Evolutionary conservation across 495 filamentous ascomycete genomes (phyloP), one percentile per base, ranked within the genome.

Genomic region (Xylaria venustula): DNA sequence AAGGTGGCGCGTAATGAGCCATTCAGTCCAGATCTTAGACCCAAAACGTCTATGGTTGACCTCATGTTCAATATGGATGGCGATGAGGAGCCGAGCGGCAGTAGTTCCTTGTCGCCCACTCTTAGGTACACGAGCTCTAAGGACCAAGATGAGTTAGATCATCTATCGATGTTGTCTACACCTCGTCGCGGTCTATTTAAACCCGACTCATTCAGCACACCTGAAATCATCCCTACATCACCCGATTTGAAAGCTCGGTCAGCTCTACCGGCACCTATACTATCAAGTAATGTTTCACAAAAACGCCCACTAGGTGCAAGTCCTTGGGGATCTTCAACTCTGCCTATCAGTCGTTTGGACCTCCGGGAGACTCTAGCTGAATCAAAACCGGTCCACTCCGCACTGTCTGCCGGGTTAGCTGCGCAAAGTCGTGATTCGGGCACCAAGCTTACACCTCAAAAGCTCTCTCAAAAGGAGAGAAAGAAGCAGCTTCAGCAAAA

Each of bases 11-110:
- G 70, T 19, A 80, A 79, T 49, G 74, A 77, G 50, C 73, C 76
- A 2, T 77, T 80, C 57, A 83, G 84, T 54, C 88, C 89, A 2
- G 71, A 80, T 34, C 77, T 93, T n/a, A 83, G 81, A 56, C 77
- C 86, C 0, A 90, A 83, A 61, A 80, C 79, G 20, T 91, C 88
- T 0, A 73, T 78, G 1, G 75, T 77, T n/a, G 92, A 97, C 62
- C 78, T 97, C 37, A 94, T 97, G 78, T 97, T 96, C 67, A 87
- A 92, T 60, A 96, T 96, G 91, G 93, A 96, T 58, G 91, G 93
- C n/a, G 92, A 91, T 41, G 78, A 70, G 5, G 60, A 60, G 3
- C 58, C 50, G 34, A 45, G 49, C 42, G 51, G 30, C 41, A 14
- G 32, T 36, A 54, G 41, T 45, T 60, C 64, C 17, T 37, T 47